phyloP scores from a whole-genome alignment of 148 eudicot genomes.

The Vaccinium darrowii region DNA sequence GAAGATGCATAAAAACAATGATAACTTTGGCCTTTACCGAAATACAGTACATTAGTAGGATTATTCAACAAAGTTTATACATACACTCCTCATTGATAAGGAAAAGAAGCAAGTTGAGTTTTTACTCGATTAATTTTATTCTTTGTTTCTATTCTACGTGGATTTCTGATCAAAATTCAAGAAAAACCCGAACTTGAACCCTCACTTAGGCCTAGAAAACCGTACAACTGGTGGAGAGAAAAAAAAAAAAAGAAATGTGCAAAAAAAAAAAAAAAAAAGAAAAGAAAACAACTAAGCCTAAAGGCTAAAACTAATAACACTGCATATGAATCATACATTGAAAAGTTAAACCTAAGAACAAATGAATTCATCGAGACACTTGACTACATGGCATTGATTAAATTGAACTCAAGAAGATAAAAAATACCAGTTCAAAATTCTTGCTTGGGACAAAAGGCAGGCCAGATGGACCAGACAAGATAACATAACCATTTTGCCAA shows the following conservation, averaged over 20 bases:
- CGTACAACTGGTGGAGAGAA: not conserved
- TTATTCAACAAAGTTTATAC: not conserved
- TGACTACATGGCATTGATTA: not conserved
- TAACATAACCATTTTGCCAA: constrained; percentile 80
- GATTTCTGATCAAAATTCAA: not conserved
- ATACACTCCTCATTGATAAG: not conserved
- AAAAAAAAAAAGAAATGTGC: not conserved
- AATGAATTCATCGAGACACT: not conserved
- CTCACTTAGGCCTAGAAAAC: not conserved
- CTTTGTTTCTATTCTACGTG: not conserved
- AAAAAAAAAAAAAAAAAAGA: too few relatives aligned
- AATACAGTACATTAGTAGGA: not conserved
- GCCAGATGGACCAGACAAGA: constrained; percentile 91
- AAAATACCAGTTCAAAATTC: constrained; percentile 84
- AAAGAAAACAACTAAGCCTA: not conserved
- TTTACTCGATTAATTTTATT: not conserved
- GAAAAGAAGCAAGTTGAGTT: not conserved
- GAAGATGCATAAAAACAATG: not conserved
- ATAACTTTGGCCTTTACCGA: not conserved
- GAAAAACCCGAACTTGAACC: not conserved
- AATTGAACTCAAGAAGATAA: not conserved
- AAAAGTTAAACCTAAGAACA: not conserved
- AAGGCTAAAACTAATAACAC: not conserved
- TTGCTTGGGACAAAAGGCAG: constrained; percentile 83
- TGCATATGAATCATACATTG: not conserved